phyloP scores from a whole-genome alignment of 495 filamentous ascomycete species.

The Penicillium angulare region DNA sequence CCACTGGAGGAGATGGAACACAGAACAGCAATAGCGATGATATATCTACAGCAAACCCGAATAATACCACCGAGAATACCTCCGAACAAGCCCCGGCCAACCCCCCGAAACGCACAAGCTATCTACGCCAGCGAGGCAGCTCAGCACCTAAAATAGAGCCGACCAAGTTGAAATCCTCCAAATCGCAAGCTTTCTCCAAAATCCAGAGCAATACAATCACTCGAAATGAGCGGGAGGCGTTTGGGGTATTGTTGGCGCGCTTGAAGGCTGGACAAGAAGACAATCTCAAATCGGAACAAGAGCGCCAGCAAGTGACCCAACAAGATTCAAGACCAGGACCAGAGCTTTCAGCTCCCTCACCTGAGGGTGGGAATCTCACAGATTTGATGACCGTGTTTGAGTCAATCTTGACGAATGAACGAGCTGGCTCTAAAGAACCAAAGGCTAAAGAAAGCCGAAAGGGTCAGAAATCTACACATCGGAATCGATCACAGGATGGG shows the following conservation, averaged over 20 bases:
- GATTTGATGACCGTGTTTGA: constrained; percentile 5
- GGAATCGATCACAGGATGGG: background rate
- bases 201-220: constrained; percentile 18
- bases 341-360: too few relatives aligned
- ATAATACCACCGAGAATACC: too few relatives aligned
- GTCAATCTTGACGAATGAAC: background rate
- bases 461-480: background rate
- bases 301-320: constrained; percentile 6
- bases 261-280: background rate
- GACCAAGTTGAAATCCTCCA: background rate
- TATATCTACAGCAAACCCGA: too few relatives aligned
- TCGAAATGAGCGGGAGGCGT: constrained; percentile 17
- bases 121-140: constrained; percentile 25
- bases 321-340: background rate
- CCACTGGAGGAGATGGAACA: background rate
- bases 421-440: background rate
- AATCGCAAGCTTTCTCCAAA: too few relatives aligned
- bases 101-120: constrained; percentile 15
- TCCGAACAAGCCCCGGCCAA: background rate
- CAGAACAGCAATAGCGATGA: too few relatives aligned
- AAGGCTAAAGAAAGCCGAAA: background rate
- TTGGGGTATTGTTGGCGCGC: background rate
- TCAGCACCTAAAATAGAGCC: background rate
- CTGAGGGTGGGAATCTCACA: too few relatives aligned
- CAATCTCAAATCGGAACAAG: too few relatives aligned